Percentiles rank a stretch among this genome's conserved stretches.
phyloP scores from a whole-genome alignment of 2,329 filamentous ascomycete species.

The Hypoxylon sp. region DNA sequence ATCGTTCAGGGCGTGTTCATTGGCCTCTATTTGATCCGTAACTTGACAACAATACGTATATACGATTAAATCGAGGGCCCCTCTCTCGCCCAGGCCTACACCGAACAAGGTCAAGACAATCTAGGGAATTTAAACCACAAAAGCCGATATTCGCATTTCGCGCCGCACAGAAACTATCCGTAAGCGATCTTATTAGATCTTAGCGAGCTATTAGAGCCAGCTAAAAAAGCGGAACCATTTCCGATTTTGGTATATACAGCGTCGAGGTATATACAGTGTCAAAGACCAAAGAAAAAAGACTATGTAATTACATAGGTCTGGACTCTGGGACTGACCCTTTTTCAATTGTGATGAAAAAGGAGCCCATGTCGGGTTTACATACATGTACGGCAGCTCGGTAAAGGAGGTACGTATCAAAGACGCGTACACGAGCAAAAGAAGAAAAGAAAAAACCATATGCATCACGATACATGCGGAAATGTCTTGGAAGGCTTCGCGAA shows the following conservation, averaged over 20 bases:
- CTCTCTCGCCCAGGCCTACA: conserved; percentile 11
- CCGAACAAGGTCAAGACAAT: conserved; percentile 10
- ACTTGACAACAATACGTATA: too few relatives aligned
- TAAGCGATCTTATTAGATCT: conserved; percentile 36
- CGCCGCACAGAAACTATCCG: conserved; percentile 11
- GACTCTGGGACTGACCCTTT: too few relatives aligned
- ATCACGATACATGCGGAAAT: conserved; percentile 33
- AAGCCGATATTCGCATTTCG: conserved; percentile 1
- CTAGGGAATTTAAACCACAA: too few relatives aligned
- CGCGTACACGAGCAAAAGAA: too few relatives aligned
- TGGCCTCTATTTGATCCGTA: conserved; percentile 7
- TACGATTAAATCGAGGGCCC: too few relatives aligned
- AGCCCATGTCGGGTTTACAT: too few relatives aligned
- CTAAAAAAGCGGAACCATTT: conserved; percentile 27
- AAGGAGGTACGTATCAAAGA: too few relatives aligned
- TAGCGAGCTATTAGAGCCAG: conserved; percentile 15
- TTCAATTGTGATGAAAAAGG: too few relatives aligned
- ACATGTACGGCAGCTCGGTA: too few relatives aligned
- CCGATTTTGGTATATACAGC: conserved; percentile 35
- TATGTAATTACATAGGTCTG: conserved; percentile 1
- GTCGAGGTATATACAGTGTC: too few relatives aligned
- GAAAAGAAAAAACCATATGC: too few relatives aligned
- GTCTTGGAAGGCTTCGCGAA: conserved; percentile 36
- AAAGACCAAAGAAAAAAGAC: too few relatives aligned
- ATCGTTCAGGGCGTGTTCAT: conserved; percentile 23